A percentile compares a stretch with the other conserved stretches of the same genome.
phyloP scores from a whole-genome alignment of 768 basidiomycete genomes.

The Kwoniella pini region DNA sequence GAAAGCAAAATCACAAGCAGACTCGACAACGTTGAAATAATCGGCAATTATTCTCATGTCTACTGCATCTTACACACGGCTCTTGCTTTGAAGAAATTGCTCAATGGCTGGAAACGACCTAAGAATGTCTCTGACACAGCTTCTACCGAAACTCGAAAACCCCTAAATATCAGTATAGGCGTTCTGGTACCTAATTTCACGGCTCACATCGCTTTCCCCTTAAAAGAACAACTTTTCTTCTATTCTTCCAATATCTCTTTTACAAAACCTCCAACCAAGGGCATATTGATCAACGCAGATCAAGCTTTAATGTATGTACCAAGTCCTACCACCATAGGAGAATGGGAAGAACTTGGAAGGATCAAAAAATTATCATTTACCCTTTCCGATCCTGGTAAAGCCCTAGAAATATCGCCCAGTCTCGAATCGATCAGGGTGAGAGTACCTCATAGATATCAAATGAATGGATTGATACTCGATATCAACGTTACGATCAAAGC shows the following conservation, averaged over 20 bases:
- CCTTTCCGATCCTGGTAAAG: conserved; percentile 52
- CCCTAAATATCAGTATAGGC: conserved; percentile 53
- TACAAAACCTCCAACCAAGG: conserved; percentile 38
- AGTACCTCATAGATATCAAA: conserved; percentile 74
- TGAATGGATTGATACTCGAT: conserved; percentile 76
- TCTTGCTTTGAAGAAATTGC: conserved; percentile 60
- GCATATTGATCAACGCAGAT: conserved; percentile 57
- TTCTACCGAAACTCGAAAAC: conserved; percentile 32
- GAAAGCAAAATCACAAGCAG: conserved; percentile 20
- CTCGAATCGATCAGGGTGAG: conserved; percentile 71
- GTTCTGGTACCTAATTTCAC: conserved; percentile 33
- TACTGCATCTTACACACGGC: conserved; percentile 70
- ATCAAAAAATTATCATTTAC: conserved; percentile 62
- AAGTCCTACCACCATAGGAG: conserved; percentile 57
- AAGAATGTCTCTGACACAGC: conserved; percentile 29
- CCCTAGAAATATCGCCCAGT: conserved; percentile 58
- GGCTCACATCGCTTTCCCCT: conserved; percentile 52
- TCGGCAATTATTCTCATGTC: conserved; percentile 62
- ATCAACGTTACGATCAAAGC: conserved; percentile 69
- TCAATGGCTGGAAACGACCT: conserved; percentile 42
- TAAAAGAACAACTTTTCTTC: conserved; percentile 53
- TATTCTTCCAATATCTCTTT: conserved; percentile 22
- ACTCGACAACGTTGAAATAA: conserved; percentile 23
- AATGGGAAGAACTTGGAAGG: conserved; percentile 75
- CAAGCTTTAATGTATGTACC: conserved; percentile 61